Base-by-base conservation (phyloP, 176 grass and related monocot species). In the Lolium multiflorum region DNA sequence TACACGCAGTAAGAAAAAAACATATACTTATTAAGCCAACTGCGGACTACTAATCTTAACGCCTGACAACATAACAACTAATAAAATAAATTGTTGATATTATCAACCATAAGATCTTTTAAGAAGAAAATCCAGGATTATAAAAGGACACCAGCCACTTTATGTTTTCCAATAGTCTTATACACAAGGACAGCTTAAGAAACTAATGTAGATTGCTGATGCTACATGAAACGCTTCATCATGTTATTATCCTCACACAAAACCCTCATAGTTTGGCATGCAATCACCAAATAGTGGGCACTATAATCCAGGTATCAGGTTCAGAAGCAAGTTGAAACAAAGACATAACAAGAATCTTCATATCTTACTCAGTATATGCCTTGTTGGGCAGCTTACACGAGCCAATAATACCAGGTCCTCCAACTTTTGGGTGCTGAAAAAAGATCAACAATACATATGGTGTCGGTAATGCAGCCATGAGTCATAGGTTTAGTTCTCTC, bases 361-460 rank as follows among this genome's bases (percentile, higher is more conserved):
- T 20, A 78, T 89, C 96, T 96, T 92, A 98, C 96, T 98, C 96
- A 1, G 71, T 81, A 96, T 86, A 93, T 88, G 79, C 60, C 46
- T 82, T 86, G 69, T 81, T 88, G 63, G 84, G 83, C 38, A 82
- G 61, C 37, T 91, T 72, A 76, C 66, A 94, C 0, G 60, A 85
- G 70, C 96, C 96, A 83, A 91, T 79, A 64, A 98, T 91, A 89
- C 96, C 96, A 89, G 87, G 88, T 75, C 96, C 92, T 91, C 93
- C 93, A 88, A 96, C 76, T 89, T 91, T 98, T 52, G 93, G 93
- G 31, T 87, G 80, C 96, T 96, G 88, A 81, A 92, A 91, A 66
- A 52, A 20, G 22, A 50, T 60, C 6, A 74, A 67, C 60, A 83
- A 80, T 4, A 16, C 50, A 83, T 80, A 55, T 37, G 12, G 38